Conservation (phyloP, 208 protist species). For the Trypanosoma cruzi region DNA sequence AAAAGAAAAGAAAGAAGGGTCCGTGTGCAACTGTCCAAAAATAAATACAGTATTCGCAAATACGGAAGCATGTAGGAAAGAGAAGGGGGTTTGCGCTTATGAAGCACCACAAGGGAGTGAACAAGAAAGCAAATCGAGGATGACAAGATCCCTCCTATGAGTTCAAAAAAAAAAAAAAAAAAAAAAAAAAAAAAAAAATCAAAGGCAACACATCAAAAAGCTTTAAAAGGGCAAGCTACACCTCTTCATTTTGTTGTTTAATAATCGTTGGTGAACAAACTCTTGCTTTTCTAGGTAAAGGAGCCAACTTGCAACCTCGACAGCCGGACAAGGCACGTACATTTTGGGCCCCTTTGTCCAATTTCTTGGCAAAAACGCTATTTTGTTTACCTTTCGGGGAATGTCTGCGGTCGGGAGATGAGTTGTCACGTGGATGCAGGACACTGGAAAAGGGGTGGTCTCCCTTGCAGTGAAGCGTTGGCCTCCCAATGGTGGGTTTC, state of each 20-base stretch:
- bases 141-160: neutral
- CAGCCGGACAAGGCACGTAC: neutral
- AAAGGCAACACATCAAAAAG: neutral
- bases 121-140: neutral
- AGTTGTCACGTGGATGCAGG: neutral
- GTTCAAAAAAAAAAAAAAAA: neutral
- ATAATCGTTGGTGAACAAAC: neutral
- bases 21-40: neutral
- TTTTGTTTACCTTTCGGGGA: neutral
- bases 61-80: neutral
- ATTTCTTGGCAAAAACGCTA: neutral
- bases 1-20: neutral
- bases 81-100: neutral
- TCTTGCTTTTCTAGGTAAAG: conserved; percentile 5
- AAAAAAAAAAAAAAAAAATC: neutral
- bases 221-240: neutral
- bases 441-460: neutral
- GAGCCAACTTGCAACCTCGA: conserved; percentile 16
- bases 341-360: neutral
- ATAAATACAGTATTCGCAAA: neutral
- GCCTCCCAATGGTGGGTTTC: neutral
- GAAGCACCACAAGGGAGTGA: neutral
- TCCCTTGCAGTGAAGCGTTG: neutral
- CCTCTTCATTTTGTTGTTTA: neutral
- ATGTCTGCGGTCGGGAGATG: neutral